Evolutionary conservation across 257 asterid genomes (phyloP), one percentile per base, ranked within the genome.

Genomic region (Solanum chmielewskii): DNA sequence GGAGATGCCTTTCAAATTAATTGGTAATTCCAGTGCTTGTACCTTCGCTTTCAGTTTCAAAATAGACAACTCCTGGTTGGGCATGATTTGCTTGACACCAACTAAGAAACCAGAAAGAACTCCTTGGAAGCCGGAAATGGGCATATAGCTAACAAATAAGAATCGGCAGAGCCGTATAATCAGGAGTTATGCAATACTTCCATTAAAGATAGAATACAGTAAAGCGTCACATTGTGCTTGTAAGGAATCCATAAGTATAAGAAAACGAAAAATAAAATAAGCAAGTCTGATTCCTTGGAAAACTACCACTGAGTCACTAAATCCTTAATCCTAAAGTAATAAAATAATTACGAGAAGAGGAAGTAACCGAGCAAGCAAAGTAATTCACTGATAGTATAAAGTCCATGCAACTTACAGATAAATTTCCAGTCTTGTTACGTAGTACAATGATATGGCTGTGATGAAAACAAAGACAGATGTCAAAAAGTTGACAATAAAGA

Each of bases 61-160:
- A 35, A 91, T 27, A 86, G 97, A 87, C 85, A 96, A 91, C 93
- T 96, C 98, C 90, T 96, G 98, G 88, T 96, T 98, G 35, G 99
- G 98, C 88, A 94, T 76, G 83, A 96, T 96, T 89, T 96, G 99
- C 88, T 96, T 96, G 87, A 95, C 87, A 88, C 99, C 99, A 83
- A 96, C 99, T 74, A 96, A 91, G 88, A 96, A 91, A 84, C 99
- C 99, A 44, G 94, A 91, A 89, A 96, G 96, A 87, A 95, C 95
- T 87, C 98, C 99, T 90, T 96, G 97, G 92, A 96, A 96, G 87
- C 99, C 99, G 91, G 97, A 95, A 86, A 95, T 90, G 64, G 98
- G 99, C 93, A 90, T 81, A 89, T 96, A 96, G 89, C 99, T 96
- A 89, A 90, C 86, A 78, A 88, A 90, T 76, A 25, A 87, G 44